A percentile compares a stretch with the other conserved stretches of the same genome.
Conservation (phyloP, 2,329 filamentous ascomycete species). For the Huntiella abstrusa region DNA sequence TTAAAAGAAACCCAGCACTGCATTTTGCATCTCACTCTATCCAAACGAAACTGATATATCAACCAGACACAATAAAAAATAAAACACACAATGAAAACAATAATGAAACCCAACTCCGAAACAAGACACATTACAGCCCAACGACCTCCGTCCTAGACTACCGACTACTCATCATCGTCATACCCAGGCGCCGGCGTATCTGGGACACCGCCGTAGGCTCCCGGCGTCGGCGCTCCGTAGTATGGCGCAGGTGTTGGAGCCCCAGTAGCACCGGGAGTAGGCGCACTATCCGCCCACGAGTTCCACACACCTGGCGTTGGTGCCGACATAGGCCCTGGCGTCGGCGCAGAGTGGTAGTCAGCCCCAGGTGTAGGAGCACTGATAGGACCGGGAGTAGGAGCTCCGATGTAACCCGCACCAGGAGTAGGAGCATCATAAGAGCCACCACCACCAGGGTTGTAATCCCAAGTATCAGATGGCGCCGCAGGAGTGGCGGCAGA, state of each 20-base stretch:
- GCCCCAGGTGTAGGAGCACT: constrained; percentile 56
- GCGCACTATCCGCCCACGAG: constrained; percentile 42
- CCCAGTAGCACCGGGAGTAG: constrained; percentile 40
- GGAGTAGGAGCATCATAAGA: constrained; percentile 55
- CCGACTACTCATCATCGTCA: constrained; percentile 23
- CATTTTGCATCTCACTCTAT: no score
- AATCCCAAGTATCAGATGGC: constrained; percentile 41
- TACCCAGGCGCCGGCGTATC: constrained; percentile 42
- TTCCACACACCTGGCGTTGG: constrained; percentile 52
- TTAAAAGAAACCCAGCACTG: background rate
- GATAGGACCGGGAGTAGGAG: constrained; percentile 41
- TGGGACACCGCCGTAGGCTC: constrained; percentile 34
- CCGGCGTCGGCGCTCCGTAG: constrained; percentile 46
- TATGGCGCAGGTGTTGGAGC: constrained; percentile 53
- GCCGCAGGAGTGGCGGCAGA: constrained; percentile 40
- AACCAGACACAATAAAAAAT: constrained; percentile 1
- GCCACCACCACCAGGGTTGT: constrained; percentile 31
- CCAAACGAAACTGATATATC: constrained; percentile 3
- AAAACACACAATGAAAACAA: constrained; percentile 1
- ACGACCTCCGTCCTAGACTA: background rate
- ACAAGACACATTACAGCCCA: background rate
- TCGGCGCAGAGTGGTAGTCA: constrained; percentile 35
- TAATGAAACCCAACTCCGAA: background rate
- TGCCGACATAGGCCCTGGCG: constrained; percentile 40
- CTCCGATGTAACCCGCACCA: constrained; percentile 33